These are phyloP conservation scores for Cunninghamia lanceolata DNA, from an alignment of 75 land plant genomes.

Conservation along the genomic window DNA sequence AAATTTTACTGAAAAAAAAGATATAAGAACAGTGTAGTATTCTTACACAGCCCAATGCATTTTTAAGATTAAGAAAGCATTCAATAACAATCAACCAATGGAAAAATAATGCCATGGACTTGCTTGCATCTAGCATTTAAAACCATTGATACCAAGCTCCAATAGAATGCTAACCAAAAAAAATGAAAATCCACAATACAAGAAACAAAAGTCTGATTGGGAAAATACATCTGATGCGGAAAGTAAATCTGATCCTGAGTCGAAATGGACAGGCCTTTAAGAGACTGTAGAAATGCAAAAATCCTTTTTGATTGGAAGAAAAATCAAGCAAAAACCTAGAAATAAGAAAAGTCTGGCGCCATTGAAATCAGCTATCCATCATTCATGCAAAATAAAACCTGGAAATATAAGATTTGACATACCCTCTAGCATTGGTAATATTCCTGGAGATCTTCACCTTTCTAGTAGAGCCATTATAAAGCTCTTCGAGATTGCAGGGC, in stretches of 20 bases:
- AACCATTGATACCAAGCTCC: background rate
- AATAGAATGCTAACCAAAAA: background rate
- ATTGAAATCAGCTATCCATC: background rate
- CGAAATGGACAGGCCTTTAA: too few relatives aligned
- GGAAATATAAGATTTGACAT: constrained; percentile 13
- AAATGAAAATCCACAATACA: background rate
- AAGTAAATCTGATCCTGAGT: too few relatives aligned
- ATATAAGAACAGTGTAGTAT: background rate
- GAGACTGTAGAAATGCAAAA: too few relatives aligned
- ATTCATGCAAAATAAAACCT: background rate
- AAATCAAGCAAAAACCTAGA: too few relatives aligned
- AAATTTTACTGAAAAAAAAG: constrained; percentile 32
- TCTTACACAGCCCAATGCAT: background rate
- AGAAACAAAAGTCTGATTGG: background rate
- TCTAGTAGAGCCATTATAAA: constrained; percentile 72
- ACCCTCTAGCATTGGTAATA: constrained; percentile 59
- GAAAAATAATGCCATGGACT: background rate
- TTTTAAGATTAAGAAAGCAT: background rate
- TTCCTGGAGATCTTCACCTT: constrained; percentile 90
- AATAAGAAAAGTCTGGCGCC: background rate
- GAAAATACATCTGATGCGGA: background rate
- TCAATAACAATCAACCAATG: background rate
- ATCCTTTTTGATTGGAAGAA: too few relatives aligned
- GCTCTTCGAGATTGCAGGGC: constrained; percentile 72
- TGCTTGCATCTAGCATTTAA: background rate